Base-by-base conservation (phyloP, 306 rosid genomes). In the Leucaena leucocephala region DNA sequence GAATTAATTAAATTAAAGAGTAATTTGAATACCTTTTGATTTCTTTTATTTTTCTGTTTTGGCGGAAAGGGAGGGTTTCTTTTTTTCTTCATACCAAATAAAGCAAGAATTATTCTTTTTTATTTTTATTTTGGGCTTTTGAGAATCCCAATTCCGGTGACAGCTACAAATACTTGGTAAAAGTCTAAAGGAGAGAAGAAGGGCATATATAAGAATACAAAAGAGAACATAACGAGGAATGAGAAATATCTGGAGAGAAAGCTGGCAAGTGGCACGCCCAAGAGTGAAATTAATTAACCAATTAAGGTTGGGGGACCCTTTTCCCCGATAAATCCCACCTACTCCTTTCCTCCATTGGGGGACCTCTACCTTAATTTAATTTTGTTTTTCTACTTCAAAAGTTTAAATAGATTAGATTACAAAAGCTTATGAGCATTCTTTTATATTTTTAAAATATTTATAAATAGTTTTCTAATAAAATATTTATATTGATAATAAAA, bases 181-280 rank as follows among this genome's bases (percentile, higher is more conserved):
- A 15, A 49, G 43, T 46, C 9, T 22, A 48, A 33, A 71, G 44
- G 5, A 5, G 7, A 68, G 46, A 21, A 14, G 3, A 67, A 8
- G 44, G 46, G 44, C 68, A 63, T 38, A 27, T 27, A 27, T 27
- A 66, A 39, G 6, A 68, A 40, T 19, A 42, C 52, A 19, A 68
- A 43, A 68, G 22, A 39, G 22, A 12, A 17, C 58, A 50, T 50
- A 50, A 50, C 16, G 58, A 16, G 58, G 7, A 70, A 7, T 12
- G 42, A 70, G 59, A 27, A 33, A 71, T 22, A 71, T 71, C 76
- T 71, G 45, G 9, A 34, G 11, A 2, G 2, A 71, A 35, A 71
- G 76, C 76, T 71, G 76, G 61, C 62, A 71, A 49, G 58, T 34
- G 63, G 61, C 61, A 55, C 11, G 33, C 61, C 58, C 58, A 14